Percentiles rank a stretch among this genome's conserved stretches.
phyloP scores from a whole-genome alignment of 2,329 filamentous ascomycete genomes.

The Bisporella sp. region DNA sequence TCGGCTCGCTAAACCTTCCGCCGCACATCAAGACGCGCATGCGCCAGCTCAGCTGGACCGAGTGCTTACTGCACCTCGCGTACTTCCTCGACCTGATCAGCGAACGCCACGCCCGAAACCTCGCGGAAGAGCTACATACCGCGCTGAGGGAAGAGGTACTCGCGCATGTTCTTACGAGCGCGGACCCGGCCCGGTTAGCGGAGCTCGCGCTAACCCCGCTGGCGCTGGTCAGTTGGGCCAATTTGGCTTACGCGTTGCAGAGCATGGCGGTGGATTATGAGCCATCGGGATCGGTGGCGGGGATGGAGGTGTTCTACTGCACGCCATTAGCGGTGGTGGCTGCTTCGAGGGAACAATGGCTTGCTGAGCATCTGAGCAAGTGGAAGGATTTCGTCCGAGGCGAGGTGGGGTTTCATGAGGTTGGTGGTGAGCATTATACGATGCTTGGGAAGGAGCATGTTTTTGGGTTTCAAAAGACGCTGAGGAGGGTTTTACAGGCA shows the following conservation, averaged over 20 bases:
- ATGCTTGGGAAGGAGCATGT: constrained; percentile 5
- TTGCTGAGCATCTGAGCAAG: neutral
- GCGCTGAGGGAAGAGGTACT: neutral
- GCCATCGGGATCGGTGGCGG: neutral
- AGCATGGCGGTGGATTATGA: constrained; percentile 2
- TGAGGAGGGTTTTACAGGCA: neutral
- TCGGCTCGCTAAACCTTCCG: constrained; percentile 39
- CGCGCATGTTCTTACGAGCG: neutral
- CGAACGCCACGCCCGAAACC: constrained; percentile 13
- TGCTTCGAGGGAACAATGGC: neutral
- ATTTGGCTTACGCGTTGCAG: constrained; percentile 1
- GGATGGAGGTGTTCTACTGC: constrained; percentile 2
- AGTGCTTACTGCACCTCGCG: constrained; percentile 27
- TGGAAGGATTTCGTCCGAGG: neutral
- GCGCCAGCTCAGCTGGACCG: constrained; percentile 25
- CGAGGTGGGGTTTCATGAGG: constrained; percentile 1
- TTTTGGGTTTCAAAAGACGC: neutral
- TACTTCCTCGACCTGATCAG: constrained; percentile 30
- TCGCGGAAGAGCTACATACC: neutral
- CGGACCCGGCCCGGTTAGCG: neutral
- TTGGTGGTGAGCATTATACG: constrained; percentile 5
- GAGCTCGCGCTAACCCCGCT: neutral
- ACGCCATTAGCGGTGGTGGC: neutral
- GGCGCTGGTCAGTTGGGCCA: neutral
- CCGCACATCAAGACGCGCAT: constrained; percentile 35